A percentile compares a stretch with the other conserved stretches of the same genome.
Evolutionary conservation across 345 rosid genomes (phyloP).

Genomic region (Raphanus sativus): DNA sequence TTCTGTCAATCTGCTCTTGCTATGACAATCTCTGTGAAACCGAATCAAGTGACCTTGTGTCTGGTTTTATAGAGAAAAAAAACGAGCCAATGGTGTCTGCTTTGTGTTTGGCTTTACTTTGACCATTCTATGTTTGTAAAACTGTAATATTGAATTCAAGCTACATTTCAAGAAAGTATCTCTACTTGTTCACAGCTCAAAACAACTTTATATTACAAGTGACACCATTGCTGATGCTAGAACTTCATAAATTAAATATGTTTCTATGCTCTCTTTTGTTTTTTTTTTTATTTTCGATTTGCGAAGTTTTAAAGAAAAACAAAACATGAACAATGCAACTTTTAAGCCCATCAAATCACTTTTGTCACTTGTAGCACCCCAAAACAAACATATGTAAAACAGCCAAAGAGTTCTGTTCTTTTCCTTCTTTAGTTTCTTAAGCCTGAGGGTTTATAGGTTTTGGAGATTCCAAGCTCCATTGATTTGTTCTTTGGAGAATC

Average conservation of each 20-base stretch:
- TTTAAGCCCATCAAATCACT: constrained; percentile 16
- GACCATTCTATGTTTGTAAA: constrained; percentile 13
- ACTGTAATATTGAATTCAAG: background rate
- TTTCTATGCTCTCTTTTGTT: background rate
- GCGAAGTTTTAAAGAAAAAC: background rate
- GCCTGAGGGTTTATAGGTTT: constrained; percentile 42
- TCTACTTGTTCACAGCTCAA: background rate
- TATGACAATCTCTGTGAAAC: constrained; percentile 28
- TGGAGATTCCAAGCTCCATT: constrained; percentile 43
- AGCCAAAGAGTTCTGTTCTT: background rate
- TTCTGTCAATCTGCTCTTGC: constrained; percentile 13
- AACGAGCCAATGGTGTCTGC: constrained; percentile 4
- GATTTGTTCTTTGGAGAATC: constrained; percentile 36
- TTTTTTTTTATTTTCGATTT: background rate
- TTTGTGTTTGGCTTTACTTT: constrained; percentile 10
- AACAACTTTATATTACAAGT: background rate
- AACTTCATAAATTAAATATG: background rate
- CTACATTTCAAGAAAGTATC: background rate
- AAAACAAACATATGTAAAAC: constrained; percentile 8
- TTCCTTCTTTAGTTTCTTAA: constrained; percentile 31
- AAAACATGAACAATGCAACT: background rate
- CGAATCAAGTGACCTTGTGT: constrained; percentile 2
- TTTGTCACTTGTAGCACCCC: constrained; percentile 17
- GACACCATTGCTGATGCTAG: too few species aligned
- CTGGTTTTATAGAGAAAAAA: constrained; percentile 19